Conservation (phyloP, 1,139 yeast genomes). For the Geotrichum carabidarum region DNA sequence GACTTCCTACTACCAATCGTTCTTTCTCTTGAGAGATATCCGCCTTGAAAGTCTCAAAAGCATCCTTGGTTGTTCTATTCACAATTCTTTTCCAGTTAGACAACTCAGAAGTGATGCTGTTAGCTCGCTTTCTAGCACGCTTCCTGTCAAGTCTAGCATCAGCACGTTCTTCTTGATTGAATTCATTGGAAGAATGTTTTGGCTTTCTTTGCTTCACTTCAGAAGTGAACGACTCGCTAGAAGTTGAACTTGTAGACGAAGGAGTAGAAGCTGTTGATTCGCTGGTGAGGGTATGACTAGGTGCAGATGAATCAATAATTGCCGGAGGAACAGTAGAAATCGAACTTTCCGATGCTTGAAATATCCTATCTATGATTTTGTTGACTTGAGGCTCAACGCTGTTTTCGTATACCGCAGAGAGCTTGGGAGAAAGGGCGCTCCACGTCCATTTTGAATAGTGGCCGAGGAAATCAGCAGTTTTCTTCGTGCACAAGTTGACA, state of each 20-base stretch:
- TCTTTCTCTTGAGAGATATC: constrained; percentile 34
- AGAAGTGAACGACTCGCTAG: neutral
- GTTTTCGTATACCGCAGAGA: constrained; percentile 25
- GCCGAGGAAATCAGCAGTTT: neutral
- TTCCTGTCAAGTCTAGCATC: constrained; percentile 12
- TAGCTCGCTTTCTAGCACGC: constrained; percentile 14
- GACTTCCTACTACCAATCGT: constrained; percentile 23
- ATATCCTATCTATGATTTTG: constrained; percentile 29
- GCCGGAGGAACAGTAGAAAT: neutral
- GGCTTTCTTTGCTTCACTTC: neutral
- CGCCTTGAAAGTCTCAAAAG: constrained; percentile 31
- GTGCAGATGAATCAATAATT: neutral
- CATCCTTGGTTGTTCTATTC: constrained; percentile 32
- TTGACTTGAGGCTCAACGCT: constrained; percentile 31
- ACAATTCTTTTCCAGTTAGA: constrained; percentile 31
- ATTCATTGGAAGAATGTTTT: constrained; percentile 9
- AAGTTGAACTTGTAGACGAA: neutral
- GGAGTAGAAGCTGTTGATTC: neutral
- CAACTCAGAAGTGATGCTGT: constrained; percentile 13
- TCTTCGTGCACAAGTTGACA: neutral
- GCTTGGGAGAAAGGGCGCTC: constrained; percentile 25
- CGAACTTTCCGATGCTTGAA: constrained; percentile 11
- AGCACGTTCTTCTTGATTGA: constrained; percentile 6
- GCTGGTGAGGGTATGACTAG: neutral
- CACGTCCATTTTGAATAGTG: constrained; percentile 20